Conservation (phyloP, 306 rosid species). For the Cicer bijugum region DNA sequence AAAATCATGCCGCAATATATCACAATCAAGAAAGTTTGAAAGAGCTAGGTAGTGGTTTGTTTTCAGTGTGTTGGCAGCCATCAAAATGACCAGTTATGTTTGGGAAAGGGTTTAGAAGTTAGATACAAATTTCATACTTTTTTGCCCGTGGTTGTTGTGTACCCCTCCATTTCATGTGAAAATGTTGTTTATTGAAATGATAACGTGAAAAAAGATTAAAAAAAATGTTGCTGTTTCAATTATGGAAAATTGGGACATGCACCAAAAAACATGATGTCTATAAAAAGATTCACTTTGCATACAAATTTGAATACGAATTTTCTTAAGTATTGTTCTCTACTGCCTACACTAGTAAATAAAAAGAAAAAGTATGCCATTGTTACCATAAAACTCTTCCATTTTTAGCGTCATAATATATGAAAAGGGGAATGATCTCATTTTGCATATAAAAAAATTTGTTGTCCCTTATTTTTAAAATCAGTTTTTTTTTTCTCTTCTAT, state of each 20-base stretch:
- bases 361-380: too few species aligned
- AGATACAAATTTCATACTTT: slow-evolving; percentile 59
- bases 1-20: slow-evolving; percentile 56
- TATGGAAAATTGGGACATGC: not conserved
- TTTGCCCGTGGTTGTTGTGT: slow-evolving; percentile 67
- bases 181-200: not conserved
- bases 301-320: not conserved
- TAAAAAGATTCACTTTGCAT: not conserved
- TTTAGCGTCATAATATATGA: too few species aligned
- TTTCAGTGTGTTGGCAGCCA: slow-evolving; percentile 69
- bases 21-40: slow-evolving; percentile 52
- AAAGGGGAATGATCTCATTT: too few species aligned
- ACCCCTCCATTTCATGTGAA: slow-evolving; percentile 69
- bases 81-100: slow-evolving; percentile 71
- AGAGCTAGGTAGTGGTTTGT: slow-evolving; percentile 55
- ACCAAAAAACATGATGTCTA: not conserved
- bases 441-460: too few species aligned
- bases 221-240: not conserved
- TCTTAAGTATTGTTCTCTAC: too few species aligned
- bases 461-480: too few species aligned
- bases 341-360: too few species aligned
- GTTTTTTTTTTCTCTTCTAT: too few species aligned
- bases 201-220: not conserved
- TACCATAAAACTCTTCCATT: too few species aligned
- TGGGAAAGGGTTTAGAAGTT: slow-evolving; percentile 56